These are phyloP conservation scores for Yamadazyma siamensis DNA, from an alignment of 1,139 yeast genomes.

Conservation along the genomic window DNA sequence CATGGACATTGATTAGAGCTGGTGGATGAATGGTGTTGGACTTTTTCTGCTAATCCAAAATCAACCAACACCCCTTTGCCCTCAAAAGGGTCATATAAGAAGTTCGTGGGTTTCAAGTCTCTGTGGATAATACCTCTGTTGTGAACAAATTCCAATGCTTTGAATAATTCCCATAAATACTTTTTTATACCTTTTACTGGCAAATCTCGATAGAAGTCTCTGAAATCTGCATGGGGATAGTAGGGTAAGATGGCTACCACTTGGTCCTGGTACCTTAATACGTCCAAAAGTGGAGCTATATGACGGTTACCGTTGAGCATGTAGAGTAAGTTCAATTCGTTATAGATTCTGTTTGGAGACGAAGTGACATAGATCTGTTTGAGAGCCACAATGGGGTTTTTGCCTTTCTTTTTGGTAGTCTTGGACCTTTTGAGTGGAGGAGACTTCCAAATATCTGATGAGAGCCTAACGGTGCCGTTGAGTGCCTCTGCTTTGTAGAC, in stretches of 20 bases:
- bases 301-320: conserved; percentile 64
- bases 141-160: conserved; percentile 75
- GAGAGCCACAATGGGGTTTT: conserved; percentile 73
- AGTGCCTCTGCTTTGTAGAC: conserved; percentile 86
- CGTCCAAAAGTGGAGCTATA: conserved; percentile 88
- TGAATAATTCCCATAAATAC: conserved; percentile 76
- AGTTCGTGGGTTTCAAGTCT: conserved; percentile 88
- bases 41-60: conserved; percentile 82
- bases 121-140: conserved; percentile 76
- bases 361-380: conserved; percentile 94
- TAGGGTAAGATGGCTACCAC: conserved; percentile 90
- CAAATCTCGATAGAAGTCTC: conserved; percentile 79
- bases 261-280: conserved; percentile 83
- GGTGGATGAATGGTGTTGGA: conserved; percentile 3
- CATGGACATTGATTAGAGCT: conserved; percentile 27
- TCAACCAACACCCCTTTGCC: conserved; percentile 86
- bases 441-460: conserved; percentile 44
- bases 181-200: conserved; percentile 76
- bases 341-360: conserved; percentile 84
- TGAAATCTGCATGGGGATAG: conserved; percentile 86
- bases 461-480: conserved; percentile 37
- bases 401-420: conserved; percentile 14
- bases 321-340: conserved; percentile 77
- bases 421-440: conserved; percentile 36
- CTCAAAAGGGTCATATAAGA: conserved; percentile 70